These are phyloP conservation scores for Bruguiera hainesii DNA, from an alignment of 441 rosid species.

Conservation along the genomic window DNA sequence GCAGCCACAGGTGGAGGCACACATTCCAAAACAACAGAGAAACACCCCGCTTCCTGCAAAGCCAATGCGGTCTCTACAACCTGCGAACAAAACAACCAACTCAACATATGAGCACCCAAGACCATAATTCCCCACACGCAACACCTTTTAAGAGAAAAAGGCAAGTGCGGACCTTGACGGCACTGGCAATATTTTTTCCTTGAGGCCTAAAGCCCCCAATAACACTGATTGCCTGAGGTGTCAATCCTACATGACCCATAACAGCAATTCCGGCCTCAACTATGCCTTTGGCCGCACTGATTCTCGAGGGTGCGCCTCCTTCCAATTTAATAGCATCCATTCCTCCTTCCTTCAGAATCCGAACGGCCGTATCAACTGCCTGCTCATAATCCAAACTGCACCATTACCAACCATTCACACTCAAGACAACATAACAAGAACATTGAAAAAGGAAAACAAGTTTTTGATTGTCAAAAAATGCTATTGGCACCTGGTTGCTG, in stretches of 20 bases:
- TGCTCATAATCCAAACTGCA: constrained; percentile 42
- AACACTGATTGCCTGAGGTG: constrained; percentile 92
- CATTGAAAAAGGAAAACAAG: too few species aligned
- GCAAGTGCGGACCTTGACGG: constrained; percentile 55
- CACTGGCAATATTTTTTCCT: constrained; percentile 68
- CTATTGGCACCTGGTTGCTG: constrained; percentile 48
- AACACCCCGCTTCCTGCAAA: constrained; percentile 86
- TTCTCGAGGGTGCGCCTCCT: constrained; percentile 80
- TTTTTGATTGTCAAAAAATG: too few species aligned
- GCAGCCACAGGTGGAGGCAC: constrained; percentile 90
- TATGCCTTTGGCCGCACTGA: constrained; percentile 73
- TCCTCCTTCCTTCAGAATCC: constrained; percentile 83
- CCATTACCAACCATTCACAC: constrained; percentile 16
- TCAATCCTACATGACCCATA: constrained; percentile 92
- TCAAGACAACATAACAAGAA: background rate
- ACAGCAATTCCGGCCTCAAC: constrained; percentile 95
- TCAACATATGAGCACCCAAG: background rate
- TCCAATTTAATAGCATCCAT: constrained; percentile 94
- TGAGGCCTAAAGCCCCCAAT: constrained; percentile 97
- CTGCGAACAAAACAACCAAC: constrained; percentile 31
- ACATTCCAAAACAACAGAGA: constrained; percentile 83
- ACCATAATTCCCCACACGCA: background rate
- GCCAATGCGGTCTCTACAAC: constrained; percentile 92
- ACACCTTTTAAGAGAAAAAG: background rate
- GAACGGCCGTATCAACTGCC: constrained; percentile 86